Base-by-base conservation (phyloP, 495 filamentous ascomycete species). In the Recurvomyces mirabilis region DNA sequence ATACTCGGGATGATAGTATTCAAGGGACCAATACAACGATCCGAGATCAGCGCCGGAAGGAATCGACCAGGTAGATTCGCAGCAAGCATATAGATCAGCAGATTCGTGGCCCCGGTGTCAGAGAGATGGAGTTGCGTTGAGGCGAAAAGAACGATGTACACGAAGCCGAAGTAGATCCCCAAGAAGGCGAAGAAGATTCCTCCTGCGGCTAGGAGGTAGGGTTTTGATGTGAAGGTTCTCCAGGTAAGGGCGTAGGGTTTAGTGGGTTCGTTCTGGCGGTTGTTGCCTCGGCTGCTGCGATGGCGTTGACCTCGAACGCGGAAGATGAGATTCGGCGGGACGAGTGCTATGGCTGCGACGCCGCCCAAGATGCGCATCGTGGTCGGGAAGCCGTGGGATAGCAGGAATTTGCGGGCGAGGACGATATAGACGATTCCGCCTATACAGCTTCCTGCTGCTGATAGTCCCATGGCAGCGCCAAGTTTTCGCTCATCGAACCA, bases 341-440 rank as follows among this genome's bases (percentile, higher is more conserved):
- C 36, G 21, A 55, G 29, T 1, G 44, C 38, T 5, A 21, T 18
- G 14, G 41, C 29, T 9, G 37, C 14, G 6, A 55, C 18, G 38
- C 14, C 53, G 9, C 37, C 48, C 4, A 53, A 26, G 17, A 44
- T 38, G 4, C 47, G 31, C 32, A 51, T 51, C 14, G 51, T 54
- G 9, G 40, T 38, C 9, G 39, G 19, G 42, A 54, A 54, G 22
- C 51, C 47, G 20, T 26, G 18, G 9, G 29, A 30, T 10, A 35
- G 9, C 10, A 59, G 46, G 6, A 50, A 40, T 1, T 32, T 18
- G 5, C 40, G 41, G 14, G 53, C 44, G 13, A 57, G 22, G 3
- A 41, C 14, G 5, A 54, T 50, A 33, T 55, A 63, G 5, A 59
- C 48, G n/a, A 57, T 43, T 0, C 43, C 58, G 17, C 58, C 58